Percentiles rank a stretch among this genome's conserved stretches.
phyloP scores from a whole-genome alignment of 108 stramenopile genomes.

The Seminavis robusta region DNA sequence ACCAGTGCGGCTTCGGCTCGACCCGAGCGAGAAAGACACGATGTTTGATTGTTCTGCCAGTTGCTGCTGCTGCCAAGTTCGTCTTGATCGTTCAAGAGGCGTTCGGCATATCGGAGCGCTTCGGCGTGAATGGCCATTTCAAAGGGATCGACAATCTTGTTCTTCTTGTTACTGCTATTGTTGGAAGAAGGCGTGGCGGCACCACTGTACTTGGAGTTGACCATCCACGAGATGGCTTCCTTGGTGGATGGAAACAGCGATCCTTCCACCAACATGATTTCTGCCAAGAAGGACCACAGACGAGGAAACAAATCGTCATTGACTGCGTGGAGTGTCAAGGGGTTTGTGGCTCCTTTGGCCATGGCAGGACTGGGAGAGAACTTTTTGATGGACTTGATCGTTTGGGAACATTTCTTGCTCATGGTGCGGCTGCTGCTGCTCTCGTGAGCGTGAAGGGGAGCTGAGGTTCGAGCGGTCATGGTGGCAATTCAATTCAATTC shows the following conservation, averaged over 20 bases:
- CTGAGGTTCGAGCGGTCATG: too few relatives aligned
- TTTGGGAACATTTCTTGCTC: too few relatives aligned
- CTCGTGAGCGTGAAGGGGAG: too few relatives aligned
- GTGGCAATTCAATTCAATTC: too few relatives aligned
- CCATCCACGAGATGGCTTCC: background rate
- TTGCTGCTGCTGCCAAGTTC: background rate
- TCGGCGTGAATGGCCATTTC: too few relatives aligned
- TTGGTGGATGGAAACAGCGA: background rate
- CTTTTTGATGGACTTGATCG: background rate
- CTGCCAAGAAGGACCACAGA: constrained; percentile 2
- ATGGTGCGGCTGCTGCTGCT: too few relatives aligned
- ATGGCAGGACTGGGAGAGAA: background rate
- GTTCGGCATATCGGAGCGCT: constrained; percentile 4
- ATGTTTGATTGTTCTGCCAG: background rate
- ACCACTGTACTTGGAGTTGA: too few relatives aligned
- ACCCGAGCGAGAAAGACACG: background rate
- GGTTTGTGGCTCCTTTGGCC: background rate
- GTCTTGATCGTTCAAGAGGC: background rate
- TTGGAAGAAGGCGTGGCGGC: too few relatives aligned
- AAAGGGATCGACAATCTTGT: background rate
- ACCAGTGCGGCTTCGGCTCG: constrained; percentile 6
- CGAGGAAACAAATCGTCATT: constrained; percentile 5
- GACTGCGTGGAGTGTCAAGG: constrained; percentile 1
- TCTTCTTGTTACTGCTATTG: too few relatives aligned
- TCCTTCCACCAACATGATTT: constrained; percentile 5